Evolutionary conservation across 176 grass and related monocot genomes (phyloP).

Genomic region (Olyra latifolia): DNA sequence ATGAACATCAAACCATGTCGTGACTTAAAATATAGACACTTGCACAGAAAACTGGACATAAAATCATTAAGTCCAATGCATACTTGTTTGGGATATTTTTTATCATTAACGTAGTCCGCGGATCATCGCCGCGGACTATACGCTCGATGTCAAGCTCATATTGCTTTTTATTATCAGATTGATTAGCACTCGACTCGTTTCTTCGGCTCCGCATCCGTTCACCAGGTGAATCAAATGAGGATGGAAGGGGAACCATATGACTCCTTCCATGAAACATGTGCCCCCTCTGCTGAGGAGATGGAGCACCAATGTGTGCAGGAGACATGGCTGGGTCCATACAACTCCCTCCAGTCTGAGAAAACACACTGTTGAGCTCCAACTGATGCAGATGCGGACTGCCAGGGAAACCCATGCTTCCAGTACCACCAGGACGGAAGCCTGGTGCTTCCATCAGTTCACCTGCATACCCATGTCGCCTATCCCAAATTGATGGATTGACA

Average conservation of each 20-base stretch:
- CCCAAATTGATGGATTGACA: conserved; percentile 65
- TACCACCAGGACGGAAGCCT: conserved; percentile 53
- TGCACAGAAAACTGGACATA: conserved; percentile 44
- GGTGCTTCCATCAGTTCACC: conserved; percentile 48
- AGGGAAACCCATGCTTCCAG: conserved; percentile 64
- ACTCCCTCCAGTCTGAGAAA: conserved; percentile 47
- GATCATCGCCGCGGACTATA: conserved; percentile 66
- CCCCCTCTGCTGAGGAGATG: conserved; percentile 71
- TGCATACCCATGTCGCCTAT: conserved; percentile 49
- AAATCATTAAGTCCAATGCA: conserved; percentile 25
- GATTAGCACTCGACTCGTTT: conserved; percentile 66
- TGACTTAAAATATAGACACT: conserved; percentile 18
- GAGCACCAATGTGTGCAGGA: conserved; percentile 55
- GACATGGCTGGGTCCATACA: conserved; percentile 53
- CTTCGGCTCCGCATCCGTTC: conserved; percentile 69
- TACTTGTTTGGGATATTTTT: conserved; percentile 99
- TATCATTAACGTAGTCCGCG: conserved; percentile 91
- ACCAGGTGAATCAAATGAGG: conserved; percentile 60
- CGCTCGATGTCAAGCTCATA: conserved; percentile 91
- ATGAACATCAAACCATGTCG: conserved; percentile 35
- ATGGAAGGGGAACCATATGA: conserved; percentile 49
- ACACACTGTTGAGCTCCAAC: conserved; percentile 54
- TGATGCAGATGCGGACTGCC: conserved; percentile 58
- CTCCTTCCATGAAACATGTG: conserved; percentile 76
- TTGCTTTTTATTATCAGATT: conserved; percentile 84